Evolutionary conservation across 2,329 filamentous ascomycete genomes (phyloP).

Genomic region (Dactylonectria macrodidyma): DNA sequence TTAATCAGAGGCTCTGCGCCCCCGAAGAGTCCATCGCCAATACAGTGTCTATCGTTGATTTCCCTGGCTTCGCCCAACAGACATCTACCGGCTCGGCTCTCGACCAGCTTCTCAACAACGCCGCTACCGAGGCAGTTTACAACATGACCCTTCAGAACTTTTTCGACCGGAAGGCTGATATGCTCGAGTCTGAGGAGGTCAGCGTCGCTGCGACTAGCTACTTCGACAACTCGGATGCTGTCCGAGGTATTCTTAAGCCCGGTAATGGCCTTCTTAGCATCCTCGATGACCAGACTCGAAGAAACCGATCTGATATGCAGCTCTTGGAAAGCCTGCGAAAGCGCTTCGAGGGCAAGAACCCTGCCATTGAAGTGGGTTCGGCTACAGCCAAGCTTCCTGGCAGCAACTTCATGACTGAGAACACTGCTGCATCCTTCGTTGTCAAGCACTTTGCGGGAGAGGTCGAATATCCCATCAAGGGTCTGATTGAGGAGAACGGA

Average conservation of each 20-base stretch:
- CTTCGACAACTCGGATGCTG: constrained; percentile 97
- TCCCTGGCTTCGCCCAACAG: constrained; percentile 93
- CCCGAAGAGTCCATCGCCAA: constrained; percentile 91
- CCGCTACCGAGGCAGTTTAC: constrained; percentile 92
- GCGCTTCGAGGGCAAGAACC: constrained; percentile 95
- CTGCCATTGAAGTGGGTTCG: constrained; percentile 85
- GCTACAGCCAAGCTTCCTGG: constrained; percentile 84
- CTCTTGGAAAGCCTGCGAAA: constrained; percentile 92
- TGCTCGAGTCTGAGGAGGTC: constrained; percentile 95
- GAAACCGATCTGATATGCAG: constrained; percentile 90
- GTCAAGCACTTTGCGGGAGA: constrained; percentile 97
- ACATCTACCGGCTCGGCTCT: constrained; percentile 86
- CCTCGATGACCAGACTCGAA: constrained; percentile 93
- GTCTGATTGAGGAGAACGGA: constrained; percentile 93
- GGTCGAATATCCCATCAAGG: constrained; percentile 91
- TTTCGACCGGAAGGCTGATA: constrained; percentile 93
- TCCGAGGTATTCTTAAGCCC: constrained; percentile 90
- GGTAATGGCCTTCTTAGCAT: constrained; percentile 96
- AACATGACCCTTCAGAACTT: constrained; percentile 96
- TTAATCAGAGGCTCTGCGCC: constrained; percentile 92
- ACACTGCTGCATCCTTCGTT: constrained; percentile 85
- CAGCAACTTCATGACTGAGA: constrained; percentile 91
- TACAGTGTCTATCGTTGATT: constrained; percentile 95
- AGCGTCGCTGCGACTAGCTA: constrained; percentile 92
- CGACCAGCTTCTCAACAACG: constrained; percentile 95